Conservation (phyloP, 2,329 filamentous ascomycete species). For the Alternaria triticimaculans region DNA sequence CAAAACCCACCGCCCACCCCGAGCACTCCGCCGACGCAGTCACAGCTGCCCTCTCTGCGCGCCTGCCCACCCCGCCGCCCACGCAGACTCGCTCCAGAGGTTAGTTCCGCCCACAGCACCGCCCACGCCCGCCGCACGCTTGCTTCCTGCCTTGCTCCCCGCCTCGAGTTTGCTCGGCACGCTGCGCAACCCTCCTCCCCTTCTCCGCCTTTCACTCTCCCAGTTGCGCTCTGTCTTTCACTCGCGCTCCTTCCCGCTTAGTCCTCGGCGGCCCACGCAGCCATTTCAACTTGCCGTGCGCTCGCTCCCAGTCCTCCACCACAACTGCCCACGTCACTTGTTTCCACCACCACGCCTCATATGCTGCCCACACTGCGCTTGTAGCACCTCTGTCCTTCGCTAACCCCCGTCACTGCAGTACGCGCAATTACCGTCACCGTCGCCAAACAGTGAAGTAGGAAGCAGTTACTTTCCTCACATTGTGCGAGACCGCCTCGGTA, state of each 20-base stretch:
- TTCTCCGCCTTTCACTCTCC: slow-evolving; percentile 1
- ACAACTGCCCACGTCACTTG: slow-evolving; percentile 3
- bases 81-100: slow-evolving; percentile 26
- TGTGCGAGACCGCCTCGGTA: slow-evolving; percentile 10
- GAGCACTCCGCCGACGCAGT: slow-evolving; percentile 9
- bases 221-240: slow-evolving; percentile 3
- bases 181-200: slow-evolving; percentile 9
- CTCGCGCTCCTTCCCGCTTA: slow-evolving; percentile 1
- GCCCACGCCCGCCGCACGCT: slow-evolving; percentile 18
- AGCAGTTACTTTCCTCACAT: slow-evolving; percentile 10
- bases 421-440: slow-evolving; percentile 6
- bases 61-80: slow-evolving; percentile 14
- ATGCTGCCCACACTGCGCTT: neutral
- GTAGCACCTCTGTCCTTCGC: slow-evolving; percentile 1
- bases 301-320: neutral
- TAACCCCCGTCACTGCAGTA: slow-evolving; percentile 25
- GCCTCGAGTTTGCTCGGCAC: slow-evolving; percentile 19
- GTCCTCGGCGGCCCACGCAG: slow-evolving; percentile 1
- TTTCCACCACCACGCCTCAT: slow-evolving; percentile 1
- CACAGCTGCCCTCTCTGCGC: slow-evolving; percentile 11
- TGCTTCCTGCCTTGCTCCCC: slow-evolving; percentile 18
- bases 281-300: slow-evolving; percentile 6
- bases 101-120: slow-evolving; percentile 30
- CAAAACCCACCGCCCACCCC: slow-evolving; percentile 15
- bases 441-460: slow-evolving; percentile 14